Percentiles rank a stretch among this genome's conserved stretches.
Evolutionary conservation across 768 basidiomycete species (phyloP).

Genomic region (Russula earlei): DNA sequence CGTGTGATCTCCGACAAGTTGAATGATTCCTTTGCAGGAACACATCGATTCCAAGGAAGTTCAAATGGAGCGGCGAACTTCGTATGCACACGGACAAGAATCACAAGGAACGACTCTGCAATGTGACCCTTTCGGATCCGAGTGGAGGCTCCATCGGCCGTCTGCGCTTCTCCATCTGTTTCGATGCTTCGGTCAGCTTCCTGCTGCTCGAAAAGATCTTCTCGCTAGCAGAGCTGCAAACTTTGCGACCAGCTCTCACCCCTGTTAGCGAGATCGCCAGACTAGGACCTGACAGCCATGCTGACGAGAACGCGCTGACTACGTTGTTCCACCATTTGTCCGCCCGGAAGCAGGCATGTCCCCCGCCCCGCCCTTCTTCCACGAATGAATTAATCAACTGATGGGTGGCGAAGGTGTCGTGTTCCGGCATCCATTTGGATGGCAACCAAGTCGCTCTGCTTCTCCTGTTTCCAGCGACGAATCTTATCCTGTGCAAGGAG

Average conservation of each 20-base stretch:
- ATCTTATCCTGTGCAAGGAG: constrained; percentile 28
- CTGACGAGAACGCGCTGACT: constrained; percentile 33
- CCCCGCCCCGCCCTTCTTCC: not conserved
- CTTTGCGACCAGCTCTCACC: constrained; percentile 42
- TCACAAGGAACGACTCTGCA: constrained; percentile 38
- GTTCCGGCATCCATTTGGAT: constrained; percentile 41
- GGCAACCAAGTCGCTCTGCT: constrained; percentile 41
- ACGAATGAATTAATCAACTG: constrained; percentile 4
- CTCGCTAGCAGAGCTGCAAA: constrained; percentile 36
- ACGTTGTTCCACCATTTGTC: constrained; percentile 41
- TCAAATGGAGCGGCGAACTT: constrained; percentile 57
- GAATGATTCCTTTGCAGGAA: constrained; percentile 29
- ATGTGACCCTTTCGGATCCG: constrained; percentile 38
- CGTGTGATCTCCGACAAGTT: not conserved
- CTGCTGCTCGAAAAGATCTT: constrained; percentile 42
- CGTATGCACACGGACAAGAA: constrained; percentile 32
- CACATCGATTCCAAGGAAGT: constrained; percentile 38
- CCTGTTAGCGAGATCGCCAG: constrained; percentile 44
- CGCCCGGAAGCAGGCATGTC: constrained; percentile 30
- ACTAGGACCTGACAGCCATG: constrained; percentile 33
- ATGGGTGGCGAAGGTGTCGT: constrained; percentile 14
- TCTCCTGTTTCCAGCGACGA: constrained; percentile 41
- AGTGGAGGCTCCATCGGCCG: constrained; percentile 33
- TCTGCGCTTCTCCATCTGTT: constrained; percentile 40
- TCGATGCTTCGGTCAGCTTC: constrained; percentile 31